Evolutionary conservation across 192 early-diverging fungal genomes (phyloP), one percentile per base, ranked within the genome.

Genomic region (Mortierella alpina): DNA sequence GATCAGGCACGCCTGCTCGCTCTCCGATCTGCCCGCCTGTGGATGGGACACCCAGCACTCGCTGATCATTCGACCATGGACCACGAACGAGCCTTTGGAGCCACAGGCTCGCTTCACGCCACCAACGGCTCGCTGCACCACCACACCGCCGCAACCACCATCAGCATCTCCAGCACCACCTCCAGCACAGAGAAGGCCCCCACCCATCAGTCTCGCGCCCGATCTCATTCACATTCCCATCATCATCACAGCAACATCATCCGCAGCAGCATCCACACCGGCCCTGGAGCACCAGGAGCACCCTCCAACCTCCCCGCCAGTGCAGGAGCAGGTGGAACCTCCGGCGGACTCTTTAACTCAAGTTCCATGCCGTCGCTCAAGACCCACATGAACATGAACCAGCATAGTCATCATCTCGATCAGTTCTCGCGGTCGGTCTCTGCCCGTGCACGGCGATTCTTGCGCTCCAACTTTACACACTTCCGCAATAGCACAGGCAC

Each of bases 351-450:
- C 17, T 47, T 56, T 11, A 42, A 31, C 15, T 63, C 54, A 8
- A 53, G 49, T 1, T 63, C 66, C 10, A 46, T 68, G 50, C 55
- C 74, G 14, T 45, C 59, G 0, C 45, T 76, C 66, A 72, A 80
- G 64, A 57, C 46, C 65, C 49, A 63, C 50, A 60, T 72, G 45
- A 57, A 63, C 50, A 60, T 72, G 45, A 60, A 63, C 57, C 46
- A 80, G 17, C 56, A 62, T 20, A 67, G 41, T 10, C 64, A 64
- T 51, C 77, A 72, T 23, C 59, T 80, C 9, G 70, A 72, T 57
- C 70, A 68, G 20, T 51, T 62, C 53, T 68, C 70, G 11, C 59
- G 77, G 23, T 64, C 70, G 23, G 59, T 80, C 53, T 39, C 76
- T 23, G 45, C 69, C 15, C 60, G 64, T 6, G 40, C 54, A 12